These are phyloP conservation scores for Podospora conica DNA, from an alignment of 495 filamentous ascomycete genomes.

Conservation along the genomic window DNA sequence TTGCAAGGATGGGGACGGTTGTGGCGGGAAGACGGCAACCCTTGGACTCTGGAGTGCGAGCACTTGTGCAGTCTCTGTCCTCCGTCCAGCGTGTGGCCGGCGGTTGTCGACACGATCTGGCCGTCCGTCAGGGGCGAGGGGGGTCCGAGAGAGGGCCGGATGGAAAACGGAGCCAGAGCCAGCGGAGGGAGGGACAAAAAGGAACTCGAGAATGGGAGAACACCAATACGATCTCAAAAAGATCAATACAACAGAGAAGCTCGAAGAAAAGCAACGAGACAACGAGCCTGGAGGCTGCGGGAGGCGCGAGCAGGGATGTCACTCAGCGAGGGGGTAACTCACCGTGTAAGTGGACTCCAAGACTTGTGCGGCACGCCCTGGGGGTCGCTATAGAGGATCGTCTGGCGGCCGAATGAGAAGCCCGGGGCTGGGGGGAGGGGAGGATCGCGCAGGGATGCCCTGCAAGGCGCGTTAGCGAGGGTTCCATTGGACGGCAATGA, in stretches of 20 bases:
- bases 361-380: neutral
- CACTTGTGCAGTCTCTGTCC: neutral
- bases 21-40: constrained; percentile 7
- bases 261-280: constrained; percentile 18
- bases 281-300: constrained; percentile 6
- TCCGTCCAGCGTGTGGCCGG: neutral
- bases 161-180: neutral
- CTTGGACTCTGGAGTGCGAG: constrained; percentile 1
- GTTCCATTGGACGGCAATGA: constrained; percentile 22
- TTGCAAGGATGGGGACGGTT: constrained; percentile 19
- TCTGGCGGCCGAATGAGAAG: constrained; percentile 18
- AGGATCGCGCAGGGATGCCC: constrained; percentile 18
- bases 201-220: neutral
- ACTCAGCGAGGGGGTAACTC: constrained; percentile 13
- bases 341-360: constrained; percentile 19
- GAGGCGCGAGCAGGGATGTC: constrained; percentile 6
- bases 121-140: neutral
- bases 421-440: constrained; percentile 10
- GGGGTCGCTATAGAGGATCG: neutral
- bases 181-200: neutral
- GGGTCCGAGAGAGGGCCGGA: neutral
- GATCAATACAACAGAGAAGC: neutral
- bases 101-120: constrained; percentile 7
- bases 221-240: neutral
- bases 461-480: constrained; percentile 23